Evolutionary conservation across 2,329 filamentous ascomycete species (phyloP).

Genomic region (Metarhizium brunneum): DNA sequence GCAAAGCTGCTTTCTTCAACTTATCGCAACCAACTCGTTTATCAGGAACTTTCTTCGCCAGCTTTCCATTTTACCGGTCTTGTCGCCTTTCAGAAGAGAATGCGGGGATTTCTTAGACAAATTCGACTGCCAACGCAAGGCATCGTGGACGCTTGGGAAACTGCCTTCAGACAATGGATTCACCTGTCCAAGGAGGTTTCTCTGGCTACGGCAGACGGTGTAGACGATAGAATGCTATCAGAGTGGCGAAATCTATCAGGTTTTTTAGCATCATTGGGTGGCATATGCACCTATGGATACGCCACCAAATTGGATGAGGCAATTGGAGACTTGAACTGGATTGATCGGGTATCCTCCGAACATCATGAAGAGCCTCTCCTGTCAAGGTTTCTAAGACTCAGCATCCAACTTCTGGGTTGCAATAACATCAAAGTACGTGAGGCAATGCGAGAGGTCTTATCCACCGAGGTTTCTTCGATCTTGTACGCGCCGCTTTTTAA

Average conservation of each 20-base stretch:
- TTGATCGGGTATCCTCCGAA: constrained; percentile 50
- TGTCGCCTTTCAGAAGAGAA: constrained; percentile 60
- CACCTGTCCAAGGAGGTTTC: constrained; percentile 55
- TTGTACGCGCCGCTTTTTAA: constrained; percentile 56
- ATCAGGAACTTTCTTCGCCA: constrained; percentile 52
- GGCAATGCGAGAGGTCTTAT: constrained; percentile 56
- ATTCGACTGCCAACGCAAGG: constrained; percentile 55
- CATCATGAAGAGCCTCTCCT: constrained; percentile 52
- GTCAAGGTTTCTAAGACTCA: constrained; percentile 50
- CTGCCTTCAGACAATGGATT: constrained; percentile 56
- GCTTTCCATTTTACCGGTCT: constrained; percentile 58
- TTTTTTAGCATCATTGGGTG: constrained; percentile 57
- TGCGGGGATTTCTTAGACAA: constrained; percentile 48
- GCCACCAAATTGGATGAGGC: constrained; percentile 48
- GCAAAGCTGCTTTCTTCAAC: constrained; percentile 42
- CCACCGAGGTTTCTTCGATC: constrained; percentile 52
- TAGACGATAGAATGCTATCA: constrained; percentile 46
- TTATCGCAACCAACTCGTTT: constrained; percentile 51
- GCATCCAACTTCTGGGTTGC: constrained; percentile 56
- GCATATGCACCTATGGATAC: constrained; percentile 54
- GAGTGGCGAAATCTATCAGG: constrained; percentile 64
- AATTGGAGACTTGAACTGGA: constrained; percentile 51
- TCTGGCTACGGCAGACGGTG: constrained; percentile 36
- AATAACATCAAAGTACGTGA: constrained; percentile 56
- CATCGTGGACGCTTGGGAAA: constrained; percentile 60